These are phyloP conservation scores for Ceratocystis harringtonii DNA, from an alignment of 2,329 filamentous ascomycete genomes.

Conservation along the genomic window DNA sequence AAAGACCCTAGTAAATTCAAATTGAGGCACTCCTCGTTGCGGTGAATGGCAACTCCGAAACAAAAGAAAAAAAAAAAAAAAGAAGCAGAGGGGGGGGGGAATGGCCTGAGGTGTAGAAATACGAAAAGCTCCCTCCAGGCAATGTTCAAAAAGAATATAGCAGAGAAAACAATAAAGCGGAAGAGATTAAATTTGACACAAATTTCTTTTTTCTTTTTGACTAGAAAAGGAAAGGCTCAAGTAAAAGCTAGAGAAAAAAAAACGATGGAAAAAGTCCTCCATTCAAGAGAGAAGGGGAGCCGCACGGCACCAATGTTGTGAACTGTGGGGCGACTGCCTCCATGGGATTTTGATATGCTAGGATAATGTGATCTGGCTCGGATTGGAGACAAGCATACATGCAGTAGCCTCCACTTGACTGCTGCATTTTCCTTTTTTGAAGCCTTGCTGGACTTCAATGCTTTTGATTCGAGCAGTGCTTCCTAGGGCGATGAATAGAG, in stretches of 20 bases:
- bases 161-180: neutral
- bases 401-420: neutral
- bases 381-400: neutral
- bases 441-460: neutral
- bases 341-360: neutral
- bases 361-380: neutral
- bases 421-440: neutral
- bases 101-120: neutral
- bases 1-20: neutral
- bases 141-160: neutral
- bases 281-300: neutral
- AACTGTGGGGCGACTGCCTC: neutral
- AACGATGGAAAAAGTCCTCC: neutral
- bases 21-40: conserved; percentile 3
- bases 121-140: neutral
- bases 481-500: neutral
- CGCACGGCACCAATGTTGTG: neutral
- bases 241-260: too few relatives aligned
- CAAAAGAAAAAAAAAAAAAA: neutral
- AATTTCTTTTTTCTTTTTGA: too few relatives aligned
- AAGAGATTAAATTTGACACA: neutral
- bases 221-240: too few relatives aligned
- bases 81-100: neutral
- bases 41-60: conserved; percentile 1
- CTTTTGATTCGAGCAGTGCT: neutral